phyloP scores from a whole-genome alignment of 73 alveolate genomes.

The Urostyla sp. region DNA sequence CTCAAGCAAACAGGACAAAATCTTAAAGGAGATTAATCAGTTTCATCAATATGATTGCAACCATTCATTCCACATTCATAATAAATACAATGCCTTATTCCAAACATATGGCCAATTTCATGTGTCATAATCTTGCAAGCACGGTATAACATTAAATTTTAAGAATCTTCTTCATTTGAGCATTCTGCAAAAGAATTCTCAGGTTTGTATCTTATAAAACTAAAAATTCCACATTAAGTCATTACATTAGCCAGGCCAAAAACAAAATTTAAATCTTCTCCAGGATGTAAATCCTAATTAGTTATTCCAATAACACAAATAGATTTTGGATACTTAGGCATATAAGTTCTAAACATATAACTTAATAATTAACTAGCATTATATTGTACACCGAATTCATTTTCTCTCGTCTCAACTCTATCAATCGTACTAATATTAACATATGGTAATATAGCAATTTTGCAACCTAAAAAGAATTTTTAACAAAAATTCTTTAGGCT shows the following conservation, averaged over 20 bases:
- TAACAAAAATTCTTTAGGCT: conserved; percentile 8
- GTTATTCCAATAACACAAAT: conserved; percentile 79
- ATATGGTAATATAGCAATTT: conserved; percentile 13
- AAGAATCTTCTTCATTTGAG: background rate
- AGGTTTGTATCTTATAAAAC: conserved; percentile 63
- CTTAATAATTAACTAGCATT: conserved; percentile 75
- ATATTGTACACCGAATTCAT: conserved; percentile 48
- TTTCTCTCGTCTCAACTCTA: background rate
- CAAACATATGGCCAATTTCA: conserved; percentile 94
- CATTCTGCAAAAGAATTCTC: conserved; percentile 39
- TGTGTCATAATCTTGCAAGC: conserved; percentile 90
- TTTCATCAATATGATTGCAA: conserved; percentile 73
- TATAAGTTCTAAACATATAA: conserved; percentile 62
- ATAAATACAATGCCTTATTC: conserved; percentile 88
- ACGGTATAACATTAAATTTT: conserved; percentile 57
- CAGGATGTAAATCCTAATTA: conserved; percentile 82
- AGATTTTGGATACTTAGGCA: conserved; percentile 74
- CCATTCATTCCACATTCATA: conserved; percentile 94
- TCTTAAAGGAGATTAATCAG: conserved; percentile 70
- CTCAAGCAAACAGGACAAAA: conserved; percentile 90
- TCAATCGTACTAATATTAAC: conserved; percentile 12
- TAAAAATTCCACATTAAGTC: conserved; percentile 65
- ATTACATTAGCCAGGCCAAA: conserved; percentile 75
- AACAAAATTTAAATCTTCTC: conserved; percentile 75
- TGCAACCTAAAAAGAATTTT: conserved; percentile 42